Percentiles rank a stretch among this genome's conserved stretches.
Conservation (phyloP, 2,329 filamentous ascomycete species). For the Apiospora marii region DNA sequence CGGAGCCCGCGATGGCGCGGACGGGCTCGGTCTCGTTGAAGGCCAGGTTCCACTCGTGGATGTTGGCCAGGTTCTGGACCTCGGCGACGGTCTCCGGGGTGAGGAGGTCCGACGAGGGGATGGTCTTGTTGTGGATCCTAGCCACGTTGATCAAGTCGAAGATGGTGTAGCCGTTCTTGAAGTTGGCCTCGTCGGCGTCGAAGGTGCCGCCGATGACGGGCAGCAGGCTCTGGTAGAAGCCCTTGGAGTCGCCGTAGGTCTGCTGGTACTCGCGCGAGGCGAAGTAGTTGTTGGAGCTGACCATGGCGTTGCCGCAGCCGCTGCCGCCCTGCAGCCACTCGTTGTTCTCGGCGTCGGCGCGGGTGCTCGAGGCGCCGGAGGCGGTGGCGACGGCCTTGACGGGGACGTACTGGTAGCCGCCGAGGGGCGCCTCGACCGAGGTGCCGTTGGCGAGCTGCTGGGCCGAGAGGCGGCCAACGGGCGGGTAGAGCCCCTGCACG, state of each 20-base stretch:
- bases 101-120: constrained; percentile 66
- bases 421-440: constrained; percentile 70
- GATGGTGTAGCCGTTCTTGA: constrained; percentile 68
- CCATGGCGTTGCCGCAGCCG: constrained; percentile 62
- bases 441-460: constrained; percentile 77
- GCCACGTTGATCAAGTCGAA: constrained; percentile 69
- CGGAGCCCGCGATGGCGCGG: constrained; percentile 64
- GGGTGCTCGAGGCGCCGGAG: constrained; percentile 50
- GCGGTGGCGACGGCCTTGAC: constrained; percentile 67
- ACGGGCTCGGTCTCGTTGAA: constrained; percentile 78
- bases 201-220: constrained; percentile 65
- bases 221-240: constrained; percentile 64
- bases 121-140: constrained; percentile 66
- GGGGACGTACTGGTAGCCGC: constrained; percentile 86
- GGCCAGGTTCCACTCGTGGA: constrained; percentile 82
- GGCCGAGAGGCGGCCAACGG: constrained; percentile 63
- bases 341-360: constrained; percentile 51
- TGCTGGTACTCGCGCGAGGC: constrained; percentile 53
- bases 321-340: constrained; percentile 67
- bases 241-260: constrained; percentile 59
- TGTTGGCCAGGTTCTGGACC: constrained; percentile 77
- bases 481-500: constrained; percentile 87
- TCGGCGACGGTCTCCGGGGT: constrained; percentile 65
- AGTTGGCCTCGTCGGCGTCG: constrained; percentile 52
- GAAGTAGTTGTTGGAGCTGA: constrained; percentile 64